A percentile compares a stretch with the other conserved stretches of the same genome.
These are phyloP conservation scores for Cordia subcordata DNA, from an alignment of 257 asterid species.

Conservation along the genomic window DNA sequence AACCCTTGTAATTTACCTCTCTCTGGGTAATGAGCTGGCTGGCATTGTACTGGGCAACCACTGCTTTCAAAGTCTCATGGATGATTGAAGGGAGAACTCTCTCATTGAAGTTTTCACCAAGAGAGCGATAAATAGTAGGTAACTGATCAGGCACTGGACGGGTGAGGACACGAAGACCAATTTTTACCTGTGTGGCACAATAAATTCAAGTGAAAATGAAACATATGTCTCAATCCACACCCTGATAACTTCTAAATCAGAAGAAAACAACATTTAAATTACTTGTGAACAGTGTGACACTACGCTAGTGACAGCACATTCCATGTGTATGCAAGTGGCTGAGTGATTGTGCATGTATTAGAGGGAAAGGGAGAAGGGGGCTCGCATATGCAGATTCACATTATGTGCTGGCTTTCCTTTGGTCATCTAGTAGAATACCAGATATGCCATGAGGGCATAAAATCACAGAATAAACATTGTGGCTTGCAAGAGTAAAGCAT, in stretches of 20 bases:
- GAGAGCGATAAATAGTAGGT: slow-evolving; percentile 24
- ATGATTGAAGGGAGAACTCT: slow-evolving; percentile 30
- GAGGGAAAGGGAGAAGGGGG: too few species aligned
- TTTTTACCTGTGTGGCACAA: background rate
- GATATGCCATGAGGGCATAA: too few species aligned
- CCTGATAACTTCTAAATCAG: background rate
- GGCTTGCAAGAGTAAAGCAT: too few species aligned
- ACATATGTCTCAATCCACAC: background rate
- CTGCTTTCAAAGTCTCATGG: slow-evolving; percentile 30
- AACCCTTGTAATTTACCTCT: slow-evolving; percentile 11
- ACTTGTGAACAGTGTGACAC: too few species aligned
- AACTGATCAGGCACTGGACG: slow-evolving; percentile 25
- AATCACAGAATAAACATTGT: too few species aligned
- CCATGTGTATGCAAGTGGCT: too few species aligned
- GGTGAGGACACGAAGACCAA: slow-evolving; percentile 30
- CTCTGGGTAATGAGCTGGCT: slow-evolving; percentile 35
- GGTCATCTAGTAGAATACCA: too few species aligned
- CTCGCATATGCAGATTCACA: too few species aligned
- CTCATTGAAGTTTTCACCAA: slow-evolving; percentile 31
- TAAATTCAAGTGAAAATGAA: background rate
- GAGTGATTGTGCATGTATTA: too few species aligned
- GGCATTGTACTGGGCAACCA: slow-evolving; percentile 36
- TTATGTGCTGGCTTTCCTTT: too few species aligned
- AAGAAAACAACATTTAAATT: background rate
- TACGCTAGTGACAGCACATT: too few species aligned